Conservation (phyloP, 805 yeast species). For the Candida nanaspora region DNA sequence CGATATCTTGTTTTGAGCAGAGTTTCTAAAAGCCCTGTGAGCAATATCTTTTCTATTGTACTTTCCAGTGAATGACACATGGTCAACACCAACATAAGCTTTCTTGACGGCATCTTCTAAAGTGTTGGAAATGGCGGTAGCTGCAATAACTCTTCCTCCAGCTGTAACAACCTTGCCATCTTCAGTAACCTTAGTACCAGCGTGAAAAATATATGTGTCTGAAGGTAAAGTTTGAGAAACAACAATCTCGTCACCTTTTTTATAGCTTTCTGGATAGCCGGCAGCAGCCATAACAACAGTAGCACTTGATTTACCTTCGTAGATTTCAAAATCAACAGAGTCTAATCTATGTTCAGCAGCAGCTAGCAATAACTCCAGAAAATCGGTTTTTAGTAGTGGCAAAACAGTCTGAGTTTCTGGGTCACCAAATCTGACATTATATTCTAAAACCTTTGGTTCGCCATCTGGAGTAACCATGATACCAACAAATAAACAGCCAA, state of each 20-base stretch:
- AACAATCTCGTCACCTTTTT: slow-evolving; percentile 79
- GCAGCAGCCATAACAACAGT: slow-evolving; percentile 96
- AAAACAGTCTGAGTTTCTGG: slow-evolving; percentile 98
- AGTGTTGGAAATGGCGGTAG: slow-evolving; percentile 76
- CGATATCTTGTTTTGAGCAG: slow-evolving; percentile 24
- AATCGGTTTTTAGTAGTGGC: slow-evolving; percentile 84
- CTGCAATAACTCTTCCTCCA: slow-evolving; percentile 97
- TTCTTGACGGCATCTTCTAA: slow-evolving; percentile 74
- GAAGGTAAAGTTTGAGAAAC: slow-evolving; percentile 40
- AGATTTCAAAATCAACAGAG: slow-evolving; percentile 55
- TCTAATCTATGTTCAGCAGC: slow-evolving; percentile 93
- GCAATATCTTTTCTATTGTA: slow-evolving; percentile 93
- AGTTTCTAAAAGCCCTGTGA: slow-evolving; percentile 81
- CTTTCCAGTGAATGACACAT: slow-evolving; percentile 63
- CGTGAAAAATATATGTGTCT: slow-evolving; percentile 81
- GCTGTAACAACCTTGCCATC: slow-evolving; percentile 66
- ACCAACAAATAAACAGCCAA: slow-evolving; percentile 93
- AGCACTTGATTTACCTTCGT: slow-evolving; percentile 58
- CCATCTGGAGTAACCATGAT: slow-evolving; percentile 82
- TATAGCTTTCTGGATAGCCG: slow-evolving; percentile 88
- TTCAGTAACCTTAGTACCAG: slow-evolving; percentile 66
- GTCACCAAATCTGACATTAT: slow-evolving; percentile 97
- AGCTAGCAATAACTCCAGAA: slow-evolving; percentile 88
- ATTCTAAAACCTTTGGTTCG: slow-evolving; percentile 86
- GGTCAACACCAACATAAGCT: slow-evolving; percentile 81